Evolutionary conservation across 176 grass and related monocot genomes (phyloP), one percentile per base, ranked within the genome.

Genomic region (Aegilops tauschii): DNA sequence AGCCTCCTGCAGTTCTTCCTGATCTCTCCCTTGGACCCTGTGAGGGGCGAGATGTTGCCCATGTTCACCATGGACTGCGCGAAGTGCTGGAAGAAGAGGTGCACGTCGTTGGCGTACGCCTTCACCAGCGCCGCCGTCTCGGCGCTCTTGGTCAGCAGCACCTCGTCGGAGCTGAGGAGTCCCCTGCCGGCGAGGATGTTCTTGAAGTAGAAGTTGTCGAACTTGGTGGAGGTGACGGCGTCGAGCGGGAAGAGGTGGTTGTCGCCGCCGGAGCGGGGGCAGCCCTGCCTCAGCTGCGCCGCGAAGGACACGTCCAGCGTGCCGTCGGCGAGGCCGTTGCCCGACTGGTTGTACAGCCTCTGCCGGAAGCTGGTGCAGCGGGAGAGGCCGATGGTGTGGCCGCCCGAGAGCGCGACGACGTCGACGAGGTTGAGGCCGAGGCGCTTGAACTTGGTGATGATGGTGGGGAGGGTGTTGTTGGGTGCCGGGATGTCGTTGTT

Each of bases 1-100:
- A 95, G 64, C 65, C 45, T 94, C 86, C 97, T 98, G 92, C 97
- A 98, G 35, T 96, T 96, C 87, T 87, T 96, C 84, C 97, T 91
- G 75, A 98, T 90, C 87, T 98, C 90, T 1, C 94, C 97, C 47
- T 84, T 78, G 1, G 34, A 44, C 4, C 90, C 90, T 1, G 90
- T 96, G 9, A 93, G 90, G 0, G 97, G 97, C 0, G 73, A 75
- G 77, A 96, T 94, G 81, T 91, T 96, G 21, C 97, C 97, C 97
- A 98, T 96, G 29, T 89, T 98, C 20, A 98, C 80, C 90, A 98
- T 98, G 1, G 97, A 94, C 89, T 88, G 80, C 0, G 94, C 97
- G 1, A 96, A 98, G 23, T 98, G 94, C 80, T 93, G 64, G 52
- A 96, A 93, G 92, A 98, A 98, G 61, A 96, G 80, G 8, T 87